Percentiles rank a stretch among this genome's conserved stretches.
Evolutionary conservation across 1,284 basidiomycete species (phyloP).

Genomic region (Moniliophthora roreri): DNA sequence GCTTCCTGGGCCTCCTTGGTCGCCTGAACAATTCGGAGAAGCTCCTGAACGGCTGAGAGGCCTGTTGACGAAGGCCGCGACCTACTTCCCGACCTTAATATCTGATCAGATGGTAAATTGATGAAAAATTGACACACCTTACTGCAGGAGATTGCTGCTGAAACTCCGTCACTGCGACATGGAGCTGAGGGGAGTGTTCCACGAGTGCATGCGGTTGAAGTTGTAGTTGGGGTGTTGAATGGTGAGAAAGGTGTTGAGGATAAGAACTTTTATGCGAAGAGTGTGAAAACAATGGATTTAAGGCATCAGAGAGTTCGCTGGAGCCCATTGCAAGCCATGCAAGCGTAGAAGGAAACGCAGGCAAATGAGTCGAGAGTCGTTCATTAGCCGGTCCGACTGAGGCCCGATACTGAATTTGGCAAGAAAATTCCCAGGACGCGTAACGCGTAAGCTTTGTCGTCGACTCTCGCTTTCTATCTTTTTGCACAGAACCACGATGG

Average conservation of each 20-base stretch:
- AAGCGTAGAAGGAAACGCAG: slow-evolving; percentile 15
- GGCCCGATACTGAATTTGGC: not conserved
- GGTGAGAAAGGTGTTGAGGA: slow-evolving; percentile 23
- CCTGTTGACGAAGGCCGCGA: slow-evolving; percentile 29
- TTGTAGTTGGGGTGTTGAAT: too few relatives aligned
- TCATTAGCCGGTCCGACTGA: not conserved
- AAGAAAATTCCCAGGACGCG: slow-evolving; percentile 25
- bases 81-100: not conserved
- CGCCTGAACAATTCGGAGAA: slow-evolving; percentile 51
- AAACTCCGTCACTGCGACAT: slow-evolving; percentile 50
- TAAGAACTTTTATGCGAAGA: slow-evolving; percentile 25
- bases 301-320: slow-evolving; percentile 74
- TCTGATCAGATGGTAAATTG: not conserved
- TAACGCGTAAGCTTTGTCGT: slow-evolving; percentile 47
- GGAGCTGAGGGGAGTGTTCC: slow-evolving; percentile 38
- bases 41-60: slow-evolving; percentile 52
- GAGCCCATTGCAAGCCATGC: slow-evolving; percentile 26
- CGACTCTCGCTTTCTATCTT: slow-evolving; percentile 12
- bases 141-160: not conserved
- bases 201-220: too few relatives aligned
- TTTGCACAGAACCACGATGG: slow-evolving; percentile 36
- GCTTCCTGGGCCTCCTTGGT: slow-evolving; percentile 57
- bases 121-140: not conserved
- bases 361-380: not conserved
- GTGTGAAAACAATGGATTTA: slow-evolving; percentile 63